These are phyloP conservation scores for Paraconiothyrium sp. DNA, from an alignment of 2,329 filamentous ascomycete genomes.

Conservation along the genomic window DNA sequence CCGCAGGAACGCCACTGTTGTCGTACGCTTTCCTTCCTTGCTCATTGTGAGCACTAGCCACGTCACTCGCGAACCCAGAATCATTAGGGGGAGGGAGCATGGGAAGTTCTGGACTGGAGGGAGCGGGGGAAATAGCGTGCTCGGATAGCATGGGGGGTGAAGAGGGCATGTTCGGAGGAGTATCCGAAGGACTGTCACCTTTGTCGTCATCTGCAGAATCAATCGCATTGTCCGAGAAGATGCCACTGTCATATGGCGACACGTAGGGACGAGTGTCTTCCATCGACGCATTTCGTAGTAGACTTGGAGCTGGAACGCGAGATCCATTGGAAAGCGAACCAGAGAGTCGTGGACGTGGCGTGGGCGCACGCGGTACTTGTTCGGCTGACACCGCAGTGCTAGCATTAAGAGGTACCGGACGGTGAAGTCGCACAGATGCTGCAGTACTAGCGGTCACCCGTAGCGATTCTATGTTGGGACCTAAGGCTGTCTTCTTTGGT, in stretches of 20 bases:
- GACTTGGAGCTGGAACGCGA: conserved; percentile 55
- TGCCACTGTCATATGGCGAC: conserved; percentile 44
- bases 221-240: conserved; percentile 53
- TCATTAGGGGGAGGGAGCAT: conserved; percentile 68
- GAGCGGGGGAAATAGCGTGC: conserved; percentile 68
- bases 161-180: conserved; percentile 84
- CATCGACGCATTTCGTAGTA: conserved; percentile 70
- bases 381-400: conserved; percentile 68
- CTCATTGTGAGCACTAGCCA: conserved; percentile 72
- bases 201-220: conserved; percentile 60
- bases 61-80: conserved; percentile 87
- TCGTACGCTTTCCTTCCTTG: conserved; percentile 48
- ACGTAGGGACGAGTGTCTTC: conserved; percentile 46
- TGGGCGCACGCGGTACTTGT: conserved; percentile 78
- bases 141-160: conserved; percentile 79
- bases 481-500: conserved; percentile 77
- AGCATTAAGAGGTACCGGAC: conserved; percentile 70
- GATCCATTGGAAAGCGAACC: conserved; percentile 36
- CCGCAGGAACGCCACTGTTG: background rate
- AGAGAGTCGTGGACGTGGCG: conserved; percentile 71
- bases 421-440: conserved; percentile 84
- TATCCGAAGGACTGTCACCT: conserved; percentile 61
- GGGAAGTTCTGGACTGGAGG: conserved; percentile 79
- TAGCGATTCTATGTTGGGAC: conserved; percentile 78
- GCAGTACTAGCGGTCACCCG: conserved; percentile 91